Evolutionary conservation across 495 filamentous ascomycete species (phyloP), one percentile per base, ranked within the genome.

Genomic region (Hypoxylon lienhwacheense): DNA sequence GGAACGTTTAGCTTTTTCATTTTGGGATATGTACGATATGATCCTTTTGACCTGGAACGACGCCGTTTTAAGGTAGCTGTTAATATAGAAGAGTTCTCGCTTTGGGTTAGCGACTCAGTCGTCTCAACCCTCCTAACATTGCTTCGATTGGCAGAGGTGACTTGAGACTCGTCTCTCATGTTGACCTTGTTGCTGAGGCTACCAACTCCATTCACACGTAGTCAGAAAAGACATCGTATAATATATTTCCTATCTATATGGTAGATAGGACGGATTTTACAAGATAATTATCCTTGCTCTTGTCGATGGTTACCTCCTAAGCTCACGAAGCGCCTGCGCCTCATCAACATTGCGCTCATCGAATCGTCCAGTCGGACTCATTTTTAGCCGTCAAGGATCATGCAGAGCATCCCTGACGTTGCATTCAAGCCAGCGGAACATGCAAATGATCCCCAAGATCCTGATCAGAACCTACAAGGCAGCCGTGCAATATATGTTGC

Each of bases 111-210:
- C 1, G 47, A 33, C 5, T 5, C 19, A 12, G 10, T 10, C 22
- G 24, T 32, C 7, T 5, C 14, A 21, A 55, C 28, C 22, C 25
- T 39, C n/a, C 34, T 37, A 15, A 21, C 16, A 11, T 40, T 50
- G 20, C 46, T 25, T 20, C 20, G 26, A 26, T 33, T 51, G 36
- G 43, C 44, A 8, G 51, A 33, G 24, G 46, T 57, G 8, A 21
- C 1, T 40, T 45, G 37, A 6, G 24, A 12, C 16, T 57, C 32
- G n/a, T 14, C 21, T 3, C 11, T 33, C 40, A 50, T 57, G 25
- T 15, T 26, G 46, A 2, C n/a, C n/a, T n/a, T n/a, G n/a, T n/a
- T n/a, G n/a, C n/a, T n/a, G n/a, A n/a, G n/a, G n/a, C n/a, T n/a
- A n/a, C n/a, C 21, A 8, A 37, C 7, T 5, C 21, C 15, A 16